Conservation (phyloP, 2,329 filamentous ascomycete species). For the Aspergillus phoenicis region DNA sequence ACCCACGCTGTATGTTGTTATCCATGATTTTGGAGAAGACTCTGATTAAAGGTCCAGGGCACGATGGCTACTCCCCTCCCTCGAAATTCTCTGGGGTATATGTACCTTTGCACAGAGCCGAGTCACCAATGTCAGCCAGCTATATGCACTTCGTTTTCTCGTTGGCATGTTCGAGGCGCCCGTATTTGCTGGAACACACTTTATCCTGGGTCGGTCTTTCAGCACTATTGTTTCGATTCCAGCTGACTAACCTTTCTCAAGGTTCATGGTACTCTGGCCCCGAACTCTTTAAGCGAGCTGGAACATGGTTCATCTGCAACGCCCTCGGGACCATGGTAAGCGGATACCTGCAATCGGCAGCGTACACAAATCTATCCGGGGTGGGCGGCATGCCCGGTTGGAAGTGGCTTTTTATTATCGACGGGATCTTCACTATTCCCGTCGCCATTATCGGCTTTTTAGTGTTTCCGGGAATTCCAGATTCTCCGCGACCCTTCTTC, state of each 20-base stretch:
- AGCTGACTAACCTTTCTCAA: background rate
- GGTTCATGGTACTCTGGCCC: conserved; percentile 48
- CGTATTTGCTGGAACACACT: conserved; percentile 38
- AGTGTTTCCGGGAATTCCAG: conserved; percentile 48
- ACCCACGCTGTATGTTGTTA: conserved; percentile 27
- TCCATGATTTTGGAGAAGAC: background rate
- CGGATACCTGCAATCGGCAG: conserved; percentile 60
- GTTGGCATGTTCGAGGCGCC: conserved; percentile 39
- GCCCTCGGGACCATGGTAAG: conserved; percentile 59
- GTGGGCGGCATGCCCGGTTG: conserved; percentile 54
- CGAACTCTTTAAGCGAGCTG: conserved; percentile 57
- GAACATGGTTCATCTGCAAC: conserved; percentile 57
- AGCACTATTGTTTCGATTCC: background rate
- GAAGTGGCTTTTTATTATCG: conserved; percentile 62
- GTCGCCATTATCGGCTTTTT: conserved; percentile 58
- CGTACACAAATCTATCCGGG: conserved; percentile 56
- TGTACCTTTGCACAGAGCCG: conserved; percentile 39
- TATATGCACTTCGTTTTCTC: conserved; percentile 39
- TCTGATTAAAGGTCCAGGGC: conserved; percentile 16
- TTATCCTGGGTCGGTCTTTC: conserved; percentile 29
- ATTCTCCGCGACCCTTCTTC: conserved; percentile 44
- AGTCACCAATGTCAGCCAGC: conserved; percentile 35
- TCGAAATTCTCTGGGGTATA: conserved; percentile 39
- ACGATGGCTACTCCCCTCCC: conserved; percentile 32
- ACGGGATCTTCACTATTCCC: conserved; percentile 59